Evolutionary conservation across 352 stramenopile genomes (phyloP).

Genomic region (Phytophthora pini): DNA sequence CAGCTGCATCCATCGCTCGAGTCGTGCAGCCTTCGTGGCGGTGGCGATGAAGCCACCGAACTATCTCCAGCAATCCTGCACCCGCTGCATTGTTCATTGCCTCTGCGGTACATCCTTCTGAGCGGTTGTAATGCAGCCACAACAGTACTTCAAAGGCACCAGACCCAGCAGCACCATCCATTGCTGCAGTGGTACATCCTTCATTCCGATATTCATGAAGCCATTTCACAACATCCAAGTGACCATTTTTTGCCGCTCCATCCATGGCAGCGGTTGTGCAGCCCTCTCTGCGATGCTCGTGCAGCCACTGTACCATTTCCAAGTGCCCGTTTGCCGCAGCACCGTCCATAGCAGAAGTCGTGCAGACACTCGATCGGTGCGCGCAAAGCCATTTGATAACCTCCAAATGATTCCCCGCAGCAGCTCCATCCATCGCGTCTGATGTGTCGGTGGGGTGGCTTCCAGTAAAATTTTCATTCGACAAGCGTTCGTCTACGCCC

Average conservation of each 20-base stretch:
- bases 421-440: conserved; percentile 39
- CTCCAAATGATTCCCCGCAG: conserved; percentile 29
- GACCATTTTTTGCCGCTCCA: conserved; percentile 27
- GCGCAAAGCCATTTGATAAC: conserved; percentile 33
- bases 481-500: conserved; percentile 17
- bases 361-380: conserved; percentile 28
- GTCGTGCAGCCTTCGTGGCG: conserved; percentile 30
- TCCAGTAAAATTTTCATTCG: conserved; percentile 1
- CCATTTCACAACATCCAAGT: conserved; percentile 30
- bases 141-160: conserved; percentile 22
- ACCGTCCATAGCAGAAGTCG: conserved; percentile 32
- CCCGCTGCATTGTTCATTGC: conserved; percentile 33
- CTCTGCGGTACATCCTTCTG: conserved; percentile 28
- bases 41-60: conserved; percentile 33
- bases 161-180: conserved; percentile 28
- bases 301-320: conserved; percentile 36
- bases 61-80: conserved; percentile 27
- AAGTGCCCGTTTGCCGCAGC: conserved; percentile 33
- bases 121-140: conserved; percentile 33
- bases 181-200: conserved; percentile 33
- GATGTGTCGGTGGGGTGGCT: conserved; percentile 26
- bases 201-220: conserved; percentile 29
- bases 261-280: conserved; percentile 30
- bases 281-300: conserved; percentile 24
- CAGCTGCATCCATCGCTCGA: conserved; percentile 38